Base-by-base conservation (phyloP, 345 rosid species). In the Cardamine chenopodiifolia region DNA sequence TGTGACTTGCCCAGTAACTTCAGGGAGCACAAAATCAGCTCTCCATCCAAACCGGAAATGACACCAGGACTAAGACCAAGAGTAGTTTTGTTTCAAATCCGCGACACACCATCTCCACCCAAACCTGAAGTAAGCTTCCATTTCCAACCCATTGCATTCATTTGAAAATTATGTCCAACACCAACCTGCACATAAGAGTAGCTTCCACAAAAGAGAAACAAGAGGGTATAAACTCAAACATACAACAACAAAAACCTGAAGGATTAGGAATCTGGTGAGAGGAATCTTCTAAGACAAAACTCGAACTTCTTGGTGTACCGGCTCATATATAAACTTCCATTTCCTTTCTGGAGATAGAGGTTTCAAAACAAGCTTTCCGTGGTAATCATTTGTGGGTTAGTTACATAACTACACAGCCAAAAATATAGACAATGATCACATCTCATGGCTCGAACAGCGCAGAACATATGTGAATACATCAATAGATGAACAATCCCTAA, bases 21-120 rank as follows among this genome's bases (percentile, higher is more conserved):
- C 97, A 0, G 96, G 98, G 75, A 94, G 80, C 73, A 91, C 87
- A 75, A 85, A 94, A 80, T 90, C 96, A 62, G 97, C 98, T 75
- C 83, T 88, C 97, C 97, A 94, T 12, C 93, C 90, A 74, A 94
- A 87, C 44, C 96, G 89, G 8, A 94, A 79, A 87, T 90, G 45
- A 90, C 25, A 66, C 96, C 96, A 70, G 97, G 96, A 83, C 72
- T 87, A 72, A 88, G 65, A 48, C 95, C 95, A 59, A 91, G 75
- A 3, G 90, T 79, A 45, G 98, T 88, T 85, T 94, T 91, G 80
- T 91, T 91, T 71, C 76, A 86, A 26, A 94, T 84, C 32, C 90
- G 83, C 34, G 98, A 91, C 19, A 94, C 54, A 50, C 96, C 91
- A 71, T 91, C 96, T 34, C 96, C 96, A 56, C 98, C 98, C 29